phyloP scores from a whole-genome alignment of 805 yeast species.

The Lipomyces yamanashiensis region DNA sequence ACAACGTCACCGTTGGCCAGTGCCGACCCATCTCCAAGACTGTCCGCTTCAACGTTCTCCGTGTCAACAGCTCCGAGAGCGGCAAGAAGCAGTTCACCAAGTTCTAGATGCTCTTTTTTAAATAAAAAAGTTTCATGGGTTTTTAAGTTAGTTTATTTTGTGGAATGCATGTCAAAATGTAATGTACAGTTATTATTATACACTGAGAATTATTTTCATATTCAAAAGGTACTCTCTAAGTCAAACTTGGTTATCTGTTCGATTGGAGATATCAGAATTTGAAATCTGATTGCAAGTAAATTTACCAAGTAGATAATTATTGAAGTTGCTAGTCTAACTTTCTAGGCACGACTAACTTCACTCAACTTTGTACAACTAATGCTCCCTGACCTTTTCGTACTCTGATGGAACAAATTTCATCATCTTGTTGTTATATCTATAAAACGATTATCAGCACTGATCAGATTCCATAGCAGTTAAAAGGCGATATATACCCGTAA shows the following conservation, averaged over 20 bases:
- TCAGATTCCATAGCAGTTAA: neutral
- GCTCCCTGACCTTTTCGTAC: neutral
- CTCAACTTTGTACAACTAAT: neutral
- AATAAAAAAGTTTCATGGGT: conserved; percentile 22
- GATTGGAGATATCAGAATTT: no score
- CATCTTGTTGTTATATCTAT: conserved; percentile 31
- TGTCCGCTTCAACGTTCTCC: conserved; percentile 99
- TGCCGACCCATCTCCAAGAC: conserved; percentile 99
- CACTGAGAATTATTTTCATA: conserved; percentile 1
- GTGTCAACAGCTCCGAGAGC: conserved; percentile 85
- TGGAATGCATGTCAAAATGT: conserved; percentile 28
- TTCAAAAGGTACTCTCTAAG: neutral
- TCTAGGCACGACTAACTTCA: neutral
- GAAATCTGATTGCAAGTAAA: neutral
- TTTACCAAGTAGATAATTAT: neutral
- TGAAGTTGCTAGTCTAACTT: neutral
- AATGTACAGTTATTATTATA: conserved; percentile 27
- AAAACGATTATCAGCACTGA: neutral
- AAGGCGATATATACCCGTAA: conserved; percentile 22
- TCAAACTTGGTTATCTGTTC: neutral
- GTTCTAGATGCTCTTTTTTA: conserved; percentile 60
- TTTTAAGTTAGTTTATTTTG: conserved; percentile 30
- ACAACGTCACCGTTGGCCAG: conserved; percentile 98
- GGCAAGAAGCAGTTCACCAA: conserved; percentile 90
- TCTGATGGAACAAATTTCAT: conserved; percentile 35